Evolutionary conservation across 1,139 yeast genomes (phyloP).

Genomic region (Magnusiomyces ingens): DNA sequence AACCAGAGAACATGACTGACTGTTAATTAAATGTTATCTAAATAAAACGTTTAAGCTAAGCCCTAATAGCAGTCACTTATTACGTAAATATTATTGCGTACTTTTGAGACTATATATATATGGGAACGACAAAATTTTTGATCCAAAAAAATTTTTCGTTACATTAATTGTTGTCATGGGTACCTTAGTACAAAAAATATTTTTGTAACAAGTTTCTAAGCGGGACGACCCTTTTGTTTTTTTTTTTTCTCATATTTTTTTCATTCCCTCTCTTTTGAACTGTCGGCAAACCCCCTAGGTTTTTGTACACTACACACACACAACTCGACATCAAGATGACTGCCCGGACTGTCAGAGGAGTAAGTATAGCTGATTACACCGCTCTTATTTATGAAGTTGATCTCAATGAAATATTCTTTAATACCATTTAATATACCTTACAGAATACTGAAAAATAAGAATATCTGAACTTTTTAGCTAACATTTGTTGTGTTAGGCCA

Average conservation of each 20-base stretch:
- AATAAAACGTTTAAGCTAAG: too few relatives aligned
- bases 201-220: too few relatives aligned
- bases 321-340: slow-evolving; percentile 26
- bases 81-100: too few relatives aligned
- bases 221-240: neutral
- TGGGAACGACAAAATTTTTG: too few relatives aligned
- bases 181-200: too few relatives aligned
- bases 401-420: neutral
- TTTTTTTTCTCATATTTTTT: slow-evolving; percentile 4
- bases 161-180: too few relatives aligned
- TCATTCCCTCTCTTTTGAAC: slow-evolving; percentile 5
- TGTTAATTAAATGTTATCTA: too few relatives aligned
- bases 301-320: slow-evolving; percentile 16
- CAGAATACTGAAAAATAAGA: neutral
- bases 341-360: slow-evolving; percentile 35
- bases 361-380: slow-evolving; percentile 22
- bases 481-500: slow-evolving; percentile 46
- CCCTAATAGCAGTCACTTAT: too few relatives aligned
- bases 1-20: too few relatives aligned
- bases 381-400: too few relatives aligned
- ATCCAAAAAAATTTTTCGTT: too few relatives aligned
- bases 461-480: neutral
- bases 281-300: slow-evolving; percentile 16
- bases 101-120: too few relatives aligned
- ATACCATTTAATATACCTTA: neutral